Percentiles rank a stretch among this genome's conserved stretches.
These are phyloP conservation scores for Herpetospermum pedunculosum DNA, from an alignment of 306 rosid genomes.

Conservation along the genomic window DNA sequence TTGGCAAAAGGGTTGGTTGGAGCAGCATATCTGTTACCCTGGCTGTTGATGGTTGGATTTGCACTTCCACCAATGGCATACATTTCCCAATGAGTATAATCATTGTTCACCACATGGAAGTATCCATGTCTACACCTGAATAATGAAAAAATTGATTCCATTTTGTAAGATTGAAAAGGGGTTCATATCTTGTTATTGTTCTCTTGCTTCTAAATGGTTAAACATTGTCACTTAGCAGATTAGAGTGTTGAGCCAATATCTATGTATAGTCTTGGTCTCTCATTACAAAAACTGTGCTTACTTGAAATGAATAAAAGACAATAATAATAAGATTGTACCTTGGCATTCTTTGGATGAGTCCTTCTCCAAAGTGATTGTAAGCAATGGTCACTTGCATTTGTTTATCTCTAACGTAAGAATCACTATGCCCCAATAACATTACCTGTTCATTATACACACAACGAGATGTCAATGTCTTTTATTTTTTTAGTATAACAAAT, in stretches of 20 bases:
- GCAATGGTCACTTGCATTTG: conserved; percentile 97
- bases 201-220: background rate
- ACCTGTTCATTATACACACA: conserved; percentile 43
- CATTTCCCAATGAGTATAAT: conserved; percentile 99
- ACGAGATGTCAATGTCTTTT: too few species aligned
- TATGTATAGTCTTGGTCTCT: background rate
- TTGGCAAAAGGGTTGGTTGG: conserved; percentile 77
- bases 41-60: conserved; percentile 90
- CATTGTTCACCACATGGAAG: conserved; percentile 98
- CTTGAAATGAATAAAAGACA: conserved; percentile 1
- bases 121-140: conserved; percentile 96
- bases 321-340: conserved; percentile 28
- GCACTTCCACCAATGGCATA: conserved; percentile 99
- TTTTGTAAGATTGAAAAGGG: background rate
- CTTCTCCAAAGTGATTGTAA: conserved; percentile 96
- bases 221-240: background rate
- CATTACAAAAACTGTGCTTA: background rate
- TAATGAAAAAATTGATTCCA: conserved; percentile 6
- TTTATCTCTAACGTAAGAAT: conserved; percentile 83
- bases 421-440: conserved; percentile 92
- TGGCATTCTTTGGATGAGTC: conserved; percentile 99
- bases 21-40: conserved; percentile 93
- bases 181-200: background rate
- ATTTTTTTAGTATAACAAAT: too few species aligned
- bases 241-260: background rate